Evolutionary conservation across 108 stramenopile species (phyloP).

Genomic region (Pseudonitzschia multiseries): DNA sequence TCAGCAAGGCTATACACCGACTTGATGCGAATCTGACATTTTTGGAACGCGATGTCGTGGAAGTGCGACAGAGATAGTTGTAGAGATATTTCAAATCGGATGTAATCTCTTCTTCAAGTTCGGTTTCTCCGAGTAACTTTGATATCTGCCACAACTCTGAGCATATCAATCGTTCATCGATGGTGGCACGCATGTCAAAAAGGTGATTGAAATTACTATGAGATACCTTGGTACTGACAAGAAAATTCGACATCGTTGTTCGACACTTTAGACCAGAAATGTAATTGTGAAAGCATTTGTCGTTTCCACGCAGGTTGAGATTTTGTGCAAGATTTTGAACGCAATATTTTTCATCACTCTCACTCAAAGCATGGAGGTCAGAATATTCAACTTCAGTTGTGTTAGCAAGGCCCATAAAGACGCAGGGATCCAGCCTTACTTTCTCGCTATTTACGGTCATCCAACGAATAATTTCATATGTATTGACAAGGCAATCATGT

Average conservation of each 20-base stretch:
- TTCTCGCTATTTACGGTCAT: conserved; percentile 7
- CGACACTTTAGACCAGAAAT: neutral
- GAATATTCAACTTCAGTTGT: conserved; percentile 10
- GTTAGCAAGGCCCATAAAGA: conserved; percentile 6
- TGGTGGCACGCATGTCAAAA: neutral
- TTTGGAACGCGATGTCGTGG: conserved; percentile 3
- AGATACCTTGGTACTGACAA: neutral
- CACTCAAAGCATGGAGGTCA: conserved; percentile 10
- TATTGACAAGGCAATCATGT: conserved; percentile 10
- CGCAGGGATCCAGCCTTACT: conserved; percentile 5
- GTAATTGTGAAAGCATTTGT: neutral
- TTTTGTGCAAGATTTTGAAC: conserved; percentile 23
- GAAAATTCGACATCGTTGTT: conserved; percentile 10
- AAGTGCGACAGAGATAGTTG: neutral
- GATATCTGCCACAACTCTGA: conserved; percentile 10
- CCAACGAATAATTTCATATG: conserved; percentile 27
- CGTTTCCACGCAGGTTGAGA: neutral
- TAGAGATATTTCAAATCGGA: neutral
- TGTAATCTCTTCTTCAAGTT: neutral
- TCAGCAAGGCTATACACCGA: conserved; percentile 12
- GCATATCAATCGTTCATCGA: conserved; percentile 12
- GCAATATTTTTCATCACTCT: conserved; percentile 2
- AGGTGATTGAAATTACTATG: neutral
- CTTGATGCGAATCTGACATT: conserved; percentile 14
- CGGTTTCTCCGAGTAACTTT: neutral